These are phyloP conservation scores for Peronospora belbahrii DNA, from an alignment of 352 stramenopile species.

Conservation along the genomic window DNA sequence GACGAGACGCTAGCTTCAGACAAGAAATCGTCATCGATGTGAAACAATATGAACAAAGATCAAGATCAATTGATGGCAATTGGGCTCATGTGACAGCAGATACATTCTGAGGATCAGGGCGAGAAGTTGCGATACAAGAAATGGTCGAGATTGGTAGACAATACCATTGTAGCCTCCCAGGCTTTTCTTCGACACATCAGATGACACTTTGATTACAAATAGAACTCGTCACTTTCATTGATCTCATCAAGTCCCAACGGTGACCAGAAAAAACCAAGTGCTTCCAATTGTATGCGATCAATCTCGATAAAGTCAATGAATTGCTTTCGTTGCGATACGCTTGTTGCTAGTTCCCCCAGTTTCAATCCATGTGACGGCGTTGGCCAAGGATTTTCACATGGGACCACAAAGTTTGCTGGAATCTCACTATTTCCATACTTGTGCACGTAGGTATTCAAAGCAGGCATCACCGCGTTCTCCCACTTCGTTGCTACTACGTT, in stretches of 20 bases:
- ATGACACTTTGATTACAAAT: no score
- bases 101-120: no score
- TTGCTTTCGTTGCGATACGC: conserved; percentile 14
- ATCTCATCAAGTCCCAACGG: conserved; percentile 2
- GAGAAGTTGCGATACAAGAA: no score
- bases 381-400: conserved; percentile 33
- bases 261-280: conserved; percentile 44
- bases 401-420: conserved; percentile 44
- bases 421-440: conserved; percentile 28
- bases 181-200: no score
- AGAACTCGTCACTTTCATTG: conserved; percentile 4
- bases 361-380: conserved; percentile 24
- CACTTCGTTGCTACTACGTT: conserved; percentile 37
- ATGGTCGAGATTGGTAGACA: no score
- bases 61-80: conserved; percentile 18
- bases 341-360: conserved; percentile 28
- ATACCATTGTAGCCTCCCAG: no score
- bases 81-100: no score
- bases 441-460: conserved; percentile 36
- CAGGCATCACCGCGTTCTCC: conserved; percentile 35
- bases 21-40: no score
- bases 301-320: conserved; percentile 50
- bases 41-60: conserved; percentile 38
- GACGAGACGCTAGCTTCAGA: conserved; percentile 1
- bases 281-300: conserved; percentile 36